Evolutionary conservation across 2,329 filamentous ascomycete genomes (phyloP), one percentile per base, ranked within the genome.

Genomic region (Hirsutella rhossiliensis): DNA sequence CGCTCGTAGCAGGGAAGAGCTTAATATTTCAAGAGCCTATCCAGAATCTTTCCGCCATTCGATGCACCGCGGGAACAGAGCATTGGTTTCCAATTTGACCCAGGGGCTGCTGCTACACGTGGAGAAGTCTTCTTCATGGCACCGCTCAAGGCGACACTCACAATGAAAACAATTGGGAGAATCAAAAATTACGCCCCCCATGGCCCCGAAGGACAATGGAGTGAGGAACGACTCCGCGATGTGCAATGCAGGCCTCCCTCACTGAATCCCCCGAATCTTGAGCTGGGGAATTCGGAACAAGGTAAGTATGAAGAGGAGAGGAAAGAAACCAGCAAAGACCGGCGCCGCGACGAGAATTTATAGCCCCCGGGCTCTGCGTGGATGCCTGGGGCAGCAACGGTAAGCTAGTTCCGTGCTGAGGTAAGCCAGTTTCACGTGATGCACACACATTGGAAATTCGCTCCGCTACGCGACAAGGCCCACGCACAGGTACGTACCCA

Each of bases 141-240:
- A 50, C 46, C 56, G 58, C 66, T 32, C 63, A 38, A 59, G 60
- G 63, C 62, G 56, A 49, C 46, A 52, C 18, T 46, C 62, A 67
- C 50, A 66, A 71, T 65, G 69, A 72, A 72, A 72, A 69, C 53
- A 45, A 20, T 43, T 39, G 49, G 43, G 15, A 43, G 66, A 56
- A 73, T 65, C 68, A 72, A 73, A 73, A 73, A 73, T 73, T 73
- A 40, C 68, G 63, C 65, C 63, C 60, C 62, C 66, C 62, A 72
- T 68, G 69, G 68, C 67, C 68, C 67, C 69, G 66, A 72, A 72
- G 67, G 67, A 66, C 68, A 72, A 71, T 71, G 62, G 62, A 72
- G 63, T 44, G 54, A 57, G 56, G 62, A 64, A 58, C 56, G 62
- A 69, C 67, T 62, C 70, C 70, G 65, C 70, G 69, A 55, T 69